Percentiles rank a stretch among this genome's conserved stretches.
phyloP scores from a whole-genome alignment of 257 asterid species.

The Avicennia marina region DNA sequence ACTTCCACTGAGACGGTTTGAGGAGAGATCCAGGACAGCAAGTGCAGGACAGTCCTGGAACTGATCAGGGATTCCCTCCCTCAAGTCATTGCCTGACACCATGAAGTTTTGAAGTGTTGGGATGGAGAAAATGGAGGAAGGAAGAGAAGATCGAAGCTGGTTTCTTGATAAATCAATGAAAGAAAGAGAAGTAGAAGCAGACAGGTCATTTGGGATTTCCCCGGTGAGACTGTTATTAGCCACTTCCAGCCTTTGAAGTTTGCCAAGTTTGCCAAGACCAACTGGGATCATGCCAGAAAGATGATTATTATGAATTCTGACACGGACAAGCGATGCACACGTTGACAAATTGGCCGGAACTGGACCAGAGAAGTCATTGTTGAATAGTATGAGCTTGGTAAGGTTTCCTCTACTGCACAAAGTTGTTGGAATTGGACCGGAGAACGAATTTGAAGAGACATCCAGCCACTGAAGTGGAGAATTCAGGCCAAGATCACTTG shows the following conservation, averaged over 20 bases:
- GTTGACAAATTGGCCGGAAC: constrained; percentile 57
- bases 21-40: constrained; percentile 50
- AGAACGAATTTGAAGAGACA: constrained; percentile 60
- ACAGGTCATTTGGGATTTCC: constrained; percentile 53
- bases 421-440: constrained; percentile 61
- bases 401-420: constrained; percentile 52
- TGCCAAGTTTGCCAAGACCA: constrained; percentile 59
- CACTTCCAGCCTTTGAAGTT: constrained; percentile 57
- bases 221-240: constrained; percentile 60
- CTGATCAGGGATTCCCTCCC: constrained; percentile 56
- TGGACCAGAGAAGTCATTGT: constrained; percentile 64
- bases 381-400: constrained; percentile 70
- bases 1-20: constrained; percentile 51
- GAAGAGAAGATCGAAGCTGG: constrained; percentile 44
- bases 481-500: constrained; percentile 47
- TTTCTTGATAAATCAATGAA: constrained; percentile 63
- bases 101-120: constrained; percentile 55
- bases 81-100: constrained; percentile 49
- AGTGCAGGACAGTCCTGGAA: constrained; percentile 61
- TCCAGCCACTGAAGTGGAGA: constrained; percentile 64
- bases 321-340: constrained; percentile 64
- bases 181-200: constrained; percentile 50
- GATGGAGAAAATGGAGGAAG: constrained; percentile 43
- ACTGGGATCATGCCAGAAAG: constrained; percentile 66
- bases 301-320: constrained; percentile 53